A percentile compares a stretch with the other conserved stretches of the same genome.
Conservation (phyloP, 164 flowering plant species). For the Chimonanthus praecox region DNA sequence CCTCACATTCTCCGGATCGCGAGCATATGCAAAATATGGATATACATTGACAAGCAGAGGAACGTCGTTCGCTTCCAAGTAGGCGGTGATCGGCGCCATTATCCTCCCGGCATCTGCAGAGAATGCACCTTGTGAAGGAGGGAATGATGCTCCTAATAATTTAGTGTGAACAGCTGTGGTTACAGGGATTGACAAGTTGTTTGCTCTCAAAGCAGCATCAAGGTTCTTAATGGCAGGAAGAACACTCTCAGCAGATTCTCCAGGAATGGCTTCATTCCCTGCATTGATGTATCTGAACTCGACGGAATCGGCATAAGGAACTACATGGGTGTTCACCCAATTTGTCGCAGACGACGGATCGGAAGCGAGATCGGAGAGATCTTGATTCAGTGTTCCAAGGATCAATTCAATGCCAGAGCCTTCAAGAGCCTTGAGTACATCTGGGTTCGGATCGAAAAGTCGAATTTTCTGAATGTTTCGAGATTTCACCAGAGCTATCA, state of each 20-base stretch:
- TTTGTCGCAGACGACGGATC: slow-evolving; percentile 6
- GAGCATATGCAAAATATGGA: slow-evolving; percentile 3
- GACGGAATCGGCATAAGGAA: neutral
- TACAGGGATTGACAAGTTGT: neutral
- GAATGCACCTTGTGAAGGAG: slow-evolving; percentile 5
- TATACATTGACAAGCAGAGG: slow-evolving; percentile 1
- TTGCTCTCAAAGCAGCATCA: too few relatives aligned
- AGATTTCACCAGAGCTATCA: slow-evolving; percentile 7
- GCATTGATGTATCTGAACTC: neutral
- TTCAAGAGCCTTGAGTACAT: slow-evolving; percentile 1
- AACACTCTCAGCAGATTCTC: neutral
- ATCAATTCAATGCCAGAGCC: slow-evolving; percentile 2
- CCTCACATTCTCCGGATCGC: neutral
- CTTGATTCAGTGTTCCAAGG: slow-evolving; percentile 11
- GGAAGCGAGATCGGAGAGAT: slow-evolving; percentile 1
- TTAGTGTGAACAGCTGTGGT: neutral
- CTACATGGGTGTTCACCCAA: slow-evolving; percentile 13
- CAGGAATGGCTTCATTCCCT: slow-evolving; percentile 3
- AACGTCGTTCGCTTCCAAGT: neutral
- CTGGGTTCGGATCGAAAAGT: slow-evolving; percentile 10
- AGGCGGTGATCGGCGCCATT: neutral
- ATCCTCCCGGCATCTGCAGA: neutral
- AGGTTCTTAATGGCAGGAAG: slow-evolving; percentile 5
- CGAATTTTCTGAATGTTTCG: neutral
- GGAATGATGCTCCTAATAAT: slow-evolving; percentile 2